Evolutionary conservation across 2,329 filamentous ascomycete species (phyloP), one percentile per base, ranked within the genome.

Genomic region (Verticillium klebahnii): DNA sequence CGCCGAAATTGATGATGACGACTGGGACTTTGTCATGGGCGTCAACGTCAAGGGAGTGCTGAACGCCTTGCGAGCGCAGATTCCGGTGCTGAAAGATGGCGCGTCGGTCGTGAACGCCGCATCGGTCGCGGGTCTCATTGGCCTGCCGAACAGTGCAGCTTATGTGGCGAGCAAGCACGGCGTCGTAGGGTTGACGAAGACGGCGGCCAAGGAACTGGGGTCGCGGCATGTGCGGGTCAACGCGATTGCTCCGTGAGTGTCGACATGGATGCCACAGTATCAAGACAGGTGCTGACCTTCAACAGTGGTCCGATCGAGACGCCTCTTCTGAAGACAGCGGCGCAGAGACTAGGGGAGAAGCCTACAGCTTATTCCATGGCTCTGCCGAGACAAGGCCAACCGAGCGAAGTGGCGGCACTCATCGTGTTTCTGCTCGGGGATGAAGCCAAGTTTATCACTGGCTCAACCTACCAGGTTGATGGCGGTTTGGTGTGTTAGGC

Each of bases 31-130:
- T 32, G 70, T 78, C 17, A 68, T 82, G 60, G 66, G 69, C 1
- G 76, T 83, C 11, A 83, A 84, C 66, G 62, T 77, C 8, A 75
- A 69, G 8, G 82, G 83, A 5, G 70, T 80, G 32, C 80, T 84
- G 70, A 78, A 82, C 58, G 83, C 80, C 62, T 63, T 86, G 62
- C 72, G 80, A 17, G 78, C 80, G n/a, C 69, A 85, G 67, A 62
- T 85, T 12, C 72, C 70, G 15, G 70, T 72, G 1, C 78, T 84
- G 60, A 67, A 65, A 32, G 69, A 72, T 8, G 66, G 72, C 14
- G 79, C 75, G 0, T 78, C 77, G 65, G 78, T 83, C 57, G 80
- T 83, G 57, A 82, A 79, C 66, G 75, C 77, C 14, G 67, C 75
- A 7, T 78, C 75, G 62, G 71, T 74, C 12, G 75, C 76, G 11